These are phyloP conservation scores for Monosporascus sp. DNA, from an alignment of 2,329 filamentous ascomycete species.

Conservation along the genomic window DNA sequence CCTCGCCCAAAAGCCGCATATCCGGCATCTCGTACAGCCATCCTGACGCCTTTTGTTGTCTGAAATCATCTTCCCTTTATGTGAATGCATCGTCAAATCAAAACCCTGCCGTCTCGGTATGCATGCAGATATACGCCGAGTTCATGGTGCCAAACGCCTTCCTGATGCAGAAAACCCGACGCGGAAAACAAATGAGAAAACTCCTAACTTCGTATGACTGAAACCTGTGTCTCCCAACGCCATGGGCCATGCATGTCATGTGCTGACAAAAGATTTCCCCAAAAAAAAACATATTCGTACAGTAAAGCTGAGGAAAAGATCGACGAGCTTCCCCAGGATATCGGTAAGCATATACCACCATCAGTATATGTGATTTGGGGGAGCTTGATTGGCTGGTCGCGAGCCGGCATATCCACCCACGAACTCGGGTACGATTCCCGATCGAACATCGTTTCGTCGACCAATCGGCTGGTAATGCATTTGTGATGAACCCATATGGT, in stretches of 20 bases:
- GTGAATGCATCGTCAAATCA: neutral
- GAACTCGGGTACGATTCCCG: slow-evolving; percentile 67
- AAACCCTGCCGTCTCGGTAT: neutral
- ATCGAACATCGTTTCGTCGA: slow-evolving; percentile 61
- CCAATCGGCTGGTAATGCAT: slow-evolving; percentile 82
- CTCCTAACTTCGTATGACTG: neutral
- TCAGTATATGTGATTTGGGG: slow-evolving; percentile 12
- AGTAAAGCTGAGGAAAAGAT: neutral
- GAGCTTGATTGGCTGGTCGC: slow-evolving; percentile 7
- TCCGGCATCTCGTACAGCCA: too few species aligned
- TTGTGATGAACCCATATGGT: slow-evolving; percentile 63
- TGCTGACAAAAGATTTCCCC: slow-evolving; percentile 6
- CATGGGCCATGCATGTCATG: slow-evolving; percentile 21
- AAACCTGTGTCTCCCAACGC: slow-evolving; percentile 12
- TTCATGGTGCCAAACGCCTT: neutral
- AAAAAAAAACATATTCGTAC: slow-evolving; percentile 4
- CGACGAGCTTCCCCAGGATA: neutral
- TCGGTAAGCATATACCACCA: neutral
- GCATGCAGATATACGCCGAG: neutral
- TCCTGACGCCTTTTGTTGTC: neutral
- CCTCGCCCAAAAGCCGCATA: neutral
- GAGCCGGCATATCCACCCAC: slow-evolving; percentile 14
- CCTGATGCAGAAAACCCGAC: neutral
- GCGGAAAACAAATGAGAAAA: neutral
- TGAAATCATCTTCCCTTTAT: neutral